Evolutionary conservation across 306 rosid genomes (phyloP), one percentile per base, ranked within the genome.

Genomic region (Rosa chinensis): DNA sequence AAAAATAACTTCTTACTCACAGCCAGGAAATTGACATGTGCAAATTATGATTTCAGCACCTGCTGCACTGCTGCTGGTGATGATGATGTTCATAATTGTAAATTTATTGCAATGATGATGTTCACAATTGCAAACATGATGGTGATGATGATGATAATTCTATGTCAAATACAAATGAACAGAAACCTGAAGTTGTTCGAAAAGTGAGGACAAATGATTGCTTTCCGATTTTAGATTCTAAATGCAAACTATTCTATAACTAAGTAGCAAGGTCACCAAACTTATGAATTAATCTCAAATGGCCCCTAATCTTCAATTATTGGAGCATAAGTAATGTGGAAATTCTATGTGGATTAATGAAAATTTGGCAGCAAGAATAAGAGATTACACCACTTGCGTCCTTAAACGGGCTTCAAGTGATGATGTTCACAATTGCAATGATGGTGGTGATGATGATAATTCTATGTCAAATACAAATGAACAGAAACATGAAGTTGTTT

Each of bases 341-440:
- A 28, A 18, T 0, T 4, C 4, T 35, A 10, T 12, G 45, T 17
- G 20, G 18, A 28, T 0, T 25, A 62, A 23, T 82, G 70, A 81
- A 79, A 81, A 67, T 52, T 43, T 61, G 53, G 69, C 37, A 61
- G 43, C 73, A 48, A 76, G 45, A 76, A 75, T 49, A 75, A 71
- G 70, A 37, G 72, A 62, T 68, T 77, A 44, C 92, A 94, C 97
- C 97, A 95, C 86, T 83, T 92, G 99, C 11, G 98, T 91, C 90
- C 80, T 89, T 74, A 92, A 80, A 58, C 98, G 97, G 62, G 92
- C 88, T 25, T 92, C 92, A 76, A 95, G 98, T 61, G 70, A 43
- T 74, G 55, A 74, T 21, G 10, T 59, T 28, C 71, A 66, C 25
- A 40, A 66, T 37, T 66, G 71, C 25, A 37, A 37, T n/a, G n/a